Base-by-base conservation (phyloP, 768 basidiomycete species). In the Pleurotus pulmonarius region DNA sequence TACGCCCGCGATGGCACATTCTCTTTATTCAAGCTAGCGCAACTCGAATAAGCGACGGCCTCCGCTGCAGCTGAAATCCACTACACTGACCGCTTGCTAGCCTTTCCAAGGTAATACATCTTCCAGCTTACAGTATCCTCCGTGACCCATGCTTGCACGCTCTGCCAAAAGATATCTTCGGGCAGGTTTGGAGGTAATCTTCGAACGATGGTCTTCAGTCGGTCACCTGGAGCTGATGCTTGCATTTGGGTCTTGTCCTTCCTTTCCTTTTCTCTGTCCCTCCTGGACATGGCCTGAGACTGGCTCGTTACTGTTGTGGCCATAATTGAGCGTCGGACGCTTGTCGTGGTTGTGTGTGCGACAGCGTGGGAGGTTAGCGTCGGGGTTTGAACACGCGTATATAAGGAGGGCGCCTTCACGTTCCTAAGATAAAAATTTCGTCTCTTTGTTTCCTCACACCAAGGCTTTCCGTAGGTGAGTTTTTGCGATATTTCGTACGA, bases 151-250 rank as follows among this genome's bases (percentile, higher is more conserved):
- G 77, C 67, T 52, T 85, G 77, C 3, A 94, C 92, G 59, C 90
- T 92, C 64, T 88, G 84, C 96, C 96, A 99, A 72, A 99, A 98
- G 53, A 97, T 73, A 2, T 85, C 85, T 63, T 94, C 94, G 3
- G 96, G 96, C 2, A 99, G 77, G 64, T 94, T 93, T 11, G 95
- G 90, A 0, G 96, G 96, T 4, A 98, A 77, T 39, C 92, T 75
- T 43, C 96, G 85, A 15, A 98, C 87, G 61, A 97, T 81, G 26
- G 86, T 86, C 78, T 99, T 98, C 63, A 94, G 73, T 4, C 89
- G 83, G 59, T 89, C 87, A 4, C 70, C 70, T 16, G 72, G 70
- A 40, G 51, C 18, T 16, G 56, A 66, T 3, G 55, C 61, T 5
- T 59, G 55, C 15, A 58, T 69, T 12, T 70, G 71, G 1, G 66